Evolutionary conservation across 371 early-diverging fungal genomes (phyloP).

Genomic region (Massospora cicadina): DNA sequence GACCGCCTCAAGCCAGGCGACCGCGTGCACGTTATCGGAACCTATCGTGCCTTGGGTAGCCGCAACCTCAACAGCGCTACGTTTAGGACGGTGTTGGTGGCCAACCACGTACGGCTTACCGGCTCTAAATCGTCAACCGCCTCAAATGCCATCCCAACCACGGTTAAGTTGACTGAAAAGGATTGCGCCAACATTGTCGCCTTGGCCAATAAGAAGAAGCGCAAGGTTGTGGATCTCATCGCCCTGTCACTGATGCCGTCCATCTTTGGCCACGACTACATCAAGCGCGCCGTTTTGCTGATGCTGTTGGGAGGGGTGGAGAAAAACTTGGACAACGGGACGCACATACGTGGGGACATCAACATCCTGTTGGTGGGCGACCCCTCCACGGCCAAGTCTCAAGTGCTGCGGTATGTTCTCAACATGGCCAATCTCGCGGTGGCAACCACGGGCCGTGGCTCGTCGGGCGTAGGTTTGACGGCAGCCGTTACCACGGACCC

Average conservation of each 20-base stretch:
- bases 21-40: conserved; percentile 89
- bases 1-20: conserved; percentile 98
- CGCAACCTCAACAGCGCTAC: conserved; percentile 59
- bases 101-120: conserved; percentile 72
- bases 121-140: conserved; percentile 52
- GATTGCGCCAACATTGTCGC: conserved; percentile 73
- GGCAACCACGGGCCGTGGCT: conserved; percentile 92
- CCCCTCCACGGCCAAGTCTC: conserved; percentile 95
- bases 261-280: conserved; percentile 91
- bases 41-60: conserved; percentile 78
- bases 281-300: conserved; percentile 92
- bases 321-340: conserved; percentile 85
- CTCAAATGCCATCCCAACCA: conserved; percentile 22
- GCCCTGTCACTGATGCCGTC: conserved; percentile 86
- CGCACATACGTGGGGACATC: conserved; percentile 92
- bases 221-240: conserved; percentile 65
- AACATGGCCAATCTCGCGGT: conserved; percentile 83
- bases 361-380: conserved; percentile 94
- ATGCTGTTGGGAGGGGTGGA: conserved; percentile 91
- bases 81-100: conserved; percentile 84
- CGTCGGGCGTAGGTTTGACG: conserved; percentile 95
- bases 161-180: conserved; percentile 33
- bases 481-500: conserved; percentile 71
- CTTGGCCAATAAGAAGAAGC: conserved; percentile 33
- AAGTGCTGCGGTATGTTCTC: conserved; percentile 76